Percentiles rank a stretch among this genome's conserved stretches.
phyloP scores from a whole-genome alignment of 129 eudicot species.

The sunflower (Helianthus annuus) region DNA sequence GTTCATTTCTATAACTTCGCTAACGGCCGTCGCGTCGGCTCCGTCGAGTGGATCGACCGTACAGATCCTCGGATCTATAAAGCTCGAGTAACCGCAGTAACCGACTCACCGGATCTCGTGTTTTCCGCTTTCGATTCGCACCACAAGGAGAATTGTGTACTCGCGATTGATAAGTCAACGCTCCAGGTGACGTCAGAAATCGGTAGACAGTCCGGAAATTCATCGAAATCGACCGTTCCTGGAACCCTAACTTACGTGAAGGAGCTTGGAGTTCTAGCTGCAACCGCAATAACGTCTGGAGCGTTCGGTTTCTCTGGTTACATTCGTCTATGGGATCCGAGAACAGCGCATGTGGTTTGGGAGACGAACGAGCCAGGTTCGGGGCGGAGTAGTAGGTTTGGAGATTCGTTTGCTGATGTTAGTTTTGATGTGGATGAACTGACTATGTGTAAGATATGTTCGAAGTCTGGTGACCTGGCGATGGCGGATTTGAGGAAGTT shows the following conservation, averaged over 20 bases:
- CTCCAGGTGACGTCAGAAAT: conserved; percentile 51
- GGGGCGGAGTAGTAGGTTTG: conserved; percentile 79
- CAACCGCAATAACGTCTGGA: conserved; percentile 60
- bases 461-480: conserved; percentile 77
- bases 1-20: conserved; percentile 59
- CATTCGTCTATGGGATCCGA: conserved; percentile 69
- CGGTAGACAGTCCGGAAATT: conserved; percentile 63
- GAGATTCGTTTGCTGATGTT: conserved; percentile 87
- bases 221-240: conserved; percentile 58
- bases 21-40: conserved; percentile 48
- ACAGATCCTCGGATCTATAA: conserved; percentile 74
- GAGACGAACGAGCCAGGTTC: conserved; percentile 93
- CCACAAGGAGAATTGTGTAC: conserved; percentile 72
- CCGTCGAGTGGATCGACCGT: conserved; percentile 69
- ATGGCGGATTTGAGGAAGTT: conserved; percentile 79
- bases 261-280: conserved; percentile 45
- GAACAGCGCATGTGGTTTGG: conserved; percentile 70
- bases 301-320: conserved; percentile 91
- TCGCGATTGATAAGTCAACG: conserved; percentile 61
- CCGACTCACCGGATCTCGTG: conserved; percentile 40
- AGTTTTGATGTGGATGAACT: conserved; percentile 55
- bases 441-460: conserved; percentile 66
- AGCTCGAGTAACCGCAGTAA: conserved; percentile 55
- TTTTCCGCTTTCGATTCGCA: conserved; percentile 62
- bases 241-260: conserved; percentile 54